Base-by-base conservation (phyloP, 192 early-diverging fungal species). In the Entrophospora sp. region DNA sequence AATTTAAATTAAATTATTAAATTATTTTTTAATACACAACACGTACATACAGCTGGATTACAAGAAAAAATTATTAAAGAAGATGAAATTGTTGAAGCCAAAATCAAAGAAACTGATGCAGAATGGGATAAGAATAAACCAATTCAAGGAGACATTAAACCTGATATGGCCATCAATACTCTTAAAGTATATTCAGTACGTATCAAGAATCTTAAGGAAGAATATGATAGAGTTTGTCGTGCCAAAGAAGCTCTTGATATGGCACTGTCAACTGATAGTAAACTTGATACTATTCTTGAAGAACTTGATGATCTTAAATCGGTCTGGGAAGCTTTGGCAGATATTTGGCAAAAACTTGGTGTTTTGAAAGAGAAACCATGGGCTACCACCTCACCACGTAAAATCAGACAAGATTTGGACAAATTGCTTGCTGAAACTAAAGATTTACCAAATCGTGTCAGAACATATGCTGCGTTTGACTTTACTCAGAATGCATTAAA, bases 121-220 rank as follows among this genome's bases (percentile, higher is more conserved):
- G 96, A 98, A 69, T 99, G 96, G 97, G 91, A 94, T 63, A 87
- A 90, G 67, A 82, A 68, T 71, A 99, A 98, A 75, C 97, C 96
- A 16, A 87, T 97, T 27, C 89, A 92, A 69, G 97, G 95, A 20
- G 87, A 96, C 61, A 84, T 97, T 73, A 81, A 83, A 45, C 95
- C 94, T 28, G 89, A 91, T 55, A 77, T 74, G 48, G 97, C 97
- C 12, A 84, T 84, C 43, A 89, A 86, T 43, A 83, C 82, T 18
- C 83, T 99, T 28, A 84, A 69, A 32, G 84, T 89, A 34, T 98
- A 92, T 75, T 93, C 95, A 73, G 83, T 81, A 34, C 84, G 91
- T 27, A 78, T 95, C 16, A 83, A 79, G 16, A 81, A 91, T 43
- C 73, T 93, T 32, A 85, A 89, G 56, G 91, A 94, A 7, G 91